A percentile compares a stretch with the other conserved stretches of the same genome.
Conservation (phyloP, 2,329 filamentous ascomycete genomes). For the Neonectria faginata region DNA sequence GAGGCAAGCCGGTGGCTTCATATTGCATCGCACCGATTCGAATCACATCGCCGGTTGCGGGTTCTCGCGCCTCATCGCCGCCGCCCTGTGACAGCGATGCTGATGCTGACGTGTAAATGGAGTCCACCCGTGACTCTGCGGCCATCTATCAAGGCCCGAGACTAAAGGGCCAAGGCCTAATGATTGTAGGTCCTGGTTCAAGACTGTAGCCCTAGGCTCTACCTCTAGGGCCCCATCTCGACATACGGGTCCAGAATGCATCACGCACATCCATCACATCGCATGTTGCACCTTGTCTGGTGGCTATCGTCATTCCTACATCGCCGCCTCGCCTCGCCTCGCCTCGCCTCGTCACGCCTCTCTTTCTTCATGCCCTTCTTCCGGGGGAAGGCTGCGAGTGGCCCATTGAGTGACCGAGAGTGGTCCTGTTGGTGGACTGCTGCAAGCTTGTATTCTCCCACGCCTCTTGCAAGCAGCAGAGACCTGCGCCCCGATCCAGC, state of each 20-base stretch:
- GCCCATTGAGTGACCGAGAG: slow-evolving; percentile 4
- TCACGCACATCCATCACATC: slow-evolving; percentile 33
- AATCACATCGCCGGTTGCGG: slow-evolving; percentile 29
- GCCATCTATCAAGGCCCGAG: slow-evolving; percentile 34
- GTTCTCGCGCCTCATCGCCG: slow-evolving; percentile 20
- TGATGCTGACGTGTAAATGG: slow-evolving; percentile 40
- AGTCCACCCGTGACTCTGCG: slow-evolving; percentile 38
- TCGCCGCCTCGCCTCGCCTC: slow-evolving; percentile 23
- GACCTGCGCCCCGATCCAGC: slow-evolving; percentile 16
- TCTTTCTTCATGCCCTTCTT: slow-evolving; percentile 6
- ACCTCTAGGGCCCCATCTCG: slow-evolving; percentile 16
- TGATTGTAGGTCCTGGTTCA: slow-evolving; percentile 5
- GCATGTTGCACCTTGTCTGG: slow-evolving; percentile 21
- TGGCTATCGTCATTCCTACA: slow-evolving; percentile 27
- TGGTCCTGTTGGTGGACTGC: slow-evolving; percentile 7
- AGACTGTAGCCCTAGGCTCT: slow-evolving; percentile 13
- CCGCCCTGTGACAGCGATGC: slow-evolving; percentile 22
- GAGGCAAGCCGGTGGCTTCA: slow-evolving; percentile 12
- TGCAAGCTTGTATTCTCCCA: slow-evolving; percentile 18
- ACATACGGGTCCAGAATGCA: slow-evolving; percentile 28
- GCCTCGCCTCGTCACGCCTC: slow-evolving; percentile 24
- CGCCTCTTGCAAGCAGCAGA: slow-evolving; percentile 8
- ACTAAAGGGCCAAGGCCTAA: slow-evolving; percentile 12
- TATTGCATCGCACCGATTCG: slow-evolving; percentile 26
- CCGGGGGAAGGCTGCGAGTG: slow-evolving; percentile 19